A percentile compares a stretch with the other conserved stretches of the same genome.
Conservation (phyloP, 208 protist species). For the Leishmania major region DNA sequence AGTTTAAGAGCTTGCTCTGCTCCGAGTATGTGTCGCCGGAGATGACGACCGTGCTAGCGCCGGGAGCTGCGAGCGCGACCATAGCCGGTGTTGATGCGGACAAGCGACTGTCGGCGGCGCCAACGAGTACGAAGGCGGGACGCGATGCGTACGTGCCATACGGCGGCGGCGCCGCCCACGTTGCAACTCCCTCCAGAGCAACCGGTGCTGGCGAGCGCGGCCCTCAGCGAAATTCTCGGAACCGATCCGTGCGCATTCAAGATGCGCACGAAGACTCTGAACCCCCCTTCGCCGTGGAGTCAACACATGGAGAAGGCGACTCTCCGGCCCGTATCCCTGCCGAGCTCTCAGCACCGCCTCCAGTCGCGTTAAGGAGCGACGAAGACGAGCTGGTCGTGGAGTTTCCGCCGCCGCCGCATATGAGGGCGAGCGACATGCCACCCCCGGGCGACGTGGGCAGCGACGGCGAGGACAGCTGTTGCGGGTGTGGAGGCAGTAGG, state of each 20-base stretch:
- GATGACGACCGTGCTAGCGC: not conserved
- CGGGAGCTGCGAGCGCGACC: not conserved
- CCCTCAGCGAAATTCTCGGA: constrained; percentile 4
- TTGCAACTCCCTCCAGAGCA: not conserved
- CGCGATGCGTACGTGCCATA: constrained; percentile 23
- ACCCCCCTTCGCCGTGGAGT: not conserved
- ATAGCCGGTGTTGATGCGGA: constrained; percentile 1
- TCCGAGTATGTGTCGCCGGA: constrained; percentile 44
- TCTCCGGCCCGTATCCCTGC: not conserved
- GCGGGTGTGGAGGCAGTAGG: constrained; percentile 21
- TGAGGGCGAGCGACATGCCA: constrained; percentile 57
- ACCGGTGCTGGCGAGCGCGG: not conserved
- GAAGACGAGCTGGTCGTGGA: constrained; percentile 46
- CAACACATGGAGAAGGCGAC: not conserved
- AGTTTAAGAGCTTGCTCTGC: constrained; percentile 79
- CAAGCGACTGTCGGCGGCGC: not conserved
- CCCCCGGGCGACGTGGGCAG: constrained; percentile 30
- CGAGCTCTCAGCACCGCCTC: constrained; percentile 9
- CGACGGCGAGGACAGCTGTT: constrained; percentile 31
- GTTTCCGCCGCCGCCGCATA: constrained; percentile 65
- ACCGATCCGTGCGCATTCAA: constrained; percentile 14
- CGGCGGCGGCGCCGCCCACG: not conserved
- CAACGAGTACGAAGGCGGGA: not conserved
- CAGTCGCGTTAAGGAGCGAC: constrained; percentile 4
- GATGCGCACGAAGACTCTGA: not conserved